These are phyloP conservation scores for Fusarium paranaense DNA, from an alignment of 2,329 filamentous ascomycete species.

Conservation along the genomic window DNA sequence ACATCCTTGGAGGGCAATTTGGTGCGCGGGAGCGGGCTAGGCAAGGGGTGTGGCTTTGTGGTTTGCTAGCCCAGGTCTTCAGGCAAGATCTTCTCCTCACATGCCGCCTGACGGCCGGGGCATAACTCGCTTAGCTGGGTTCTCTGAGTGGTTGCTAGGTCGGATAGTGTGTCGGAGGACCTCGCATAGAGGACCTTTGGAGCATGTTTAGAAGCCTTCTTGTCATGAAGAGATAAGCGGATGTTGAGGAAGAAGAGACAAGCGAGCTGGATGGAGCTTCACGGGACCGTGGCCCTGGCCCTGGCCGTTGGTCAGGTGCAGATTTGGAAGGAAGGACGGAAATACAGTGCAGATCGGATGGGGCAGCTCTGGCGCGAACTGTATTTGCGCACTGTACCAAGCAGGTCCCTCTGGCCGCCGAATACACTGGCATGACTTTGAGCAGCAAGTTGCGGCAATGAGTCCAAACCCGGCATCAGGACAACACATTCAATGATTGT, in stretches of 20 bases:
- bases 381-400: constrained; percentile 16
- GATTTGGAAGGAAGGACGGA: constrained; percentile 23
- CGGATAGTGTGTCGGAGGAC: not conserved
- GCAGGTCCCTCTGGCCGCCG: not conserved
- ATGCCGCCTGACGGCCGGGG: constrained; percentile 20
- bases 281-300: constrained; percentile 16
- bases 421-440: not conserved
- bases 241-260: constrained; percentile 13
- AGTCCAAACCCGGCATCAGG: not conserved
- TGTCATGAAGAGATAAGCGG: constrained; percentile 1
- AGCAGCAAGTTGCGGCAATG: not conserved
- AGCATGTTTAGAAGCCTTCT: constrained; percentile 10
- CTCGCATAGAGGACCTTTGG: not conserved
- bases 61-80: constrained; percentile 12
- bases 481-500: not conserved
- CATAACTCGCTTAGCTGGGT: constrained; percentile 4
- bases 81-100: constrained; percentile 25
- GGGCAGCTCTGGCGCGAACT: not conserved
- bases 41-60: constrained; percentile 30
- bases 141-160: not conserved
- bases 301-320: constrained; percentile 14
- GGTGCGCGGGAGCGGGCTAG: constrained; percentile 19
- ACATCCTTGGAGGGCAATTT: constrained; percentile 8
- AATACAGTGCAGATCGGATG: constrained; percentile 13
- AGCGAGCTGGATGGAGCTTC: not conserved